Conservation (phyloP, 139 green algal genomes). For the Auxenochlorella protothecoides region DNA sequence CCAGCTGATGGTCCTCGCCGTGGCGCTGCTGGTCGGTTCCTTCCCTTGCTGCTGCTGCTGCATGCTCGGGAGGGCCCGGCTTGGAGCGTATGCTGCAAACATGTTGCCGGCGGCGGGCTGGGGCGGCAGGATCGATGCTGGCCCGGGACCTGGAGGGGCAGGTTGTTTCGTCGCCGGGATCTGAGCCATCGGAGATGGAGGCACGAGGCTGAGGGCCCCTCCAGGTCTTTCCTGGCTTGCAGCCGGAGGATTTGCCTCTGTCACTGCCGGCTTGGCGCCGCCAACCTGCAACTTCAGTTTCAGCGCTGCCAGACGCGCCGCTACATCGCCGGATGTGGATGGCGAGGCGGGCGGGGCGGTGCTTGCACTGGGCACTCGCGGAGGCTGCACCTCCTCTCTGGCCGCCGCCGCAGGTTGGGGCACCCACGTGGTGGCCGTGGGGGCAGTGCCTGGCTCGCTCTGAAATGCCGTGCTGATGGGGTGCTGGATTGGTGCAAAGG, state of each 20-base stretch:
- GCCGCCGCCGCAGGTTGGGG: not conserved
- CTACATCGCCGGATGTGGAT: constrained; percentile 4
- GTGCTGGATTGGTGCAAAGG: too few relatives aligned
- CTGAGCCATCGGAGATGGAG: too few relatives aligned
- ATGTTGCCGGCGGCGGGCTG: not conserved
- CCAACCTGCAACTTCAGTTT: constrained; percentile 21
- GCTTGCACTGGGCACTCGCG: too few relatives aligned
- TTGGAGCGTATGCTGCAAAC: not conserved
- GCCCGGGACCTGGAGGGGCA: too few relatives aligned
- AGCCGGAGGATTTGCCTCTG: not conserved
- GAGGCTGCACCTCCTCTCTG: too few relatives aligned
- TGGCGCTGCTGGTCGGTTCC: constrained; percentile 1
- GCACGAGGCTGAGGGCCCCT: too few relatives aligned
- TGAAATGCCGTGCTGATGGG: too few relatives aligned
- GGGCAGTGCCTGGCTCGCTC: too few relatives aligned
- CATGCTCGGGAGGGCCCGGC: not conserved
- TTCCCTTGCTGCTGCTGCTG: not conserved
- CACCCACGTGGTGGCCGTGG: not conserved
- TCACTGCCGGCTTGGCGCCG: not conserved
- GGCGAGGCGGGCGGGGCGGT: too few relatives aligned
- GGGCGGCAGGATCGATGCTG: not conserved
- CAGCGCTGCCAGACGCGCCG: constrained; percentile 12
- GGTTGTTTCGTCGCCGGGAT: too few relatives aligned
- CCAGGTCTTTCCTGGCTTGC: too few relatives aligned
- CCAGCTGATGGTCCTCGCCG: constrained; percentile 8